phyloP scores from a whole-genome alignment of 2,329 filamentous ascomycete genomes.

The Apiospora malaysiana region DNA sequence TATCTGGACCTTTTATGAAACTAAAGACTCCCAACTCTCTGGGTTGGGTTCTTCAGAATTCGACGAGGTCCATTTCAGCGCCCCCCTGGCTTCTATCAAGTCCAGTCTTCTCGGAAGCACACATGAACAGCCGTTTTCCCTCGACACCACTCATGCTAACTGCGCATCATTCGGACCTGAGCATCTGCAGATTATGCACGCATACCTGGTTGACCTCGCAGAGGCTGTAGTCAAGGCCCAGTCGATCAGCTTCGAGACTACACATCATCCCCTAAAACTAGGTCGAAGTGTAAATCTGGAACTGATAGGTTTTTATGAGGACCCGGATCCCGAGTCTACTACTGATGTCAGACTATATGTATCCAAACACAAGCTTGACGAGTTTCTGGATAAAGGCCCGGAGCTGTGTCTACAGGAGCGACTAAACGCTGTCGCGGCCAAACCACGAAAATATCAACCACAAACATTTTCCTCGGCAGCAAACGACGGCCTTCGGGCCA shows the following conservation, averaged over 20 bases:
- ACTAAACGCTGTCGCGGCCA: constrained; percentile 44
- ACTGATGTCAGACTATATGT: constrained; percentile 57
- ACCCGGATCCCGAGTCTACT: constrained; percentile 45
- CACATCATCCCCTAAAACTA: constrained; percentile 54
- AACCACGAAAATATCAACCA: constrained; percentile 19
- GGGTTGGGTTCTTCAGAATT: constrained; percentile 44
- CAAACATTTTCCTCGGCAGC: constrained; percentile 15
- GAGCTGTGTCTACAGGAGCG: constrained; percentile 60
- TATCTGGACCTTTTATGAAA: constrained; percentile 69
- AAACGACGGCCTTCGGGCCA: not conserved
- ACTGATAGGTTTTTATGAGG: constrained; percentile 65
- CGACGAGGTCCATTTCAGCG: constrained; percentile 61
- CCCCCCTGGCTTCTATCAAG: constrained; percentile 64
- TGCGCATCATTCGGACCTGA: constrained; percentile 59
- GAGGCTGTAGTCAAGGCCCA: constrained; percentile 46
- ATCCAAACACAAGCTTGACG: constrained; percentile 54
- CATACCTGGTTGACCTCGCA: constrained; percentile 45
- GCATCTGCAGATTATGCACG: constrained; percentile 54
- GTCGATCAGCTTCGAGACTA: constrained; percentile 39
- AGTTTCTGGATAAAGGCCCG: constrained; percentile 62
- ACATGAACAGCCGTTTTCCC: constrained; percentile 56
- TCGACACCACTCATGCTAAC: constrained; percentile 61
- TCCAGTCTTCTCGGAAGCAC: constrained; percentile 58
- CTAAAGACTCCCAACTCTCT: constrained; percentile 62
- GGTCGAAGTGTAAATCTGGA: constrained; percentile 62